Conservation (phyloP, 192 early-diverging fungal genomes). For the Coemansia sp. region DNA sequence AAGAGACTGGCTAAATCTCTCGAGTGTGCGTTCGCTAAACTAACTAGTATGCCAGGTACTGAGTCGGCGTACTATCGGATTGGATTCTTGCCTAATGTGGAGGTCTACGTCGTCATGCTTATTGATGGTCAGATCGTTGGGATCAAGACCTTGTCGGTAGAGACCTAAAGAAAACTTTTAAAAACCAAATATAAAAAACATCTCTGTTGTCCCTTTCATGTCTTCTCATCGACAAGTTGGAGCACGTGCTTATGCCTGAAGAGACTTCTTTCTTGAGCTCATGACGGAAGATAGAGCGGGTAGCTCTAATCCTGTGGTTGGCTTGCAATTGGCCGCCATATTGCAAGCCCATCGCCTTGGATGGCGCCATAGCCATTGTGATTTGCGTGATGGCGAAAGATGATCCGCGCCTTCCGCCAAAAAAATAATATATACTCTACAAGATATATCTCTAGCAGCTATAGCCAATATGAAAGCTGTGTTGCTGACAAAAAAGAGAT, state of each 20-base stretch:
- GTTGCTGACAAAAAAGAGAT: neutral
- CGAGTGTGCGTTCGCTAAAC: constrained; percentile 20
- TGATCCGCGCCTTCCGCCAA: neutral
- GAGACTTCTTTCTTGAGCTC: too few species aligned
- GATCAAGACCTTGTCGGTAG: constrained; percentile 50
- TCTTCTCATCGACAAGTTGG: neutral
- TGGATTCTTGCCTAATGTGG: constrained; percentile 44
- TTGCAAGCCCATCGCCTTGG: constrained; percentile 5
- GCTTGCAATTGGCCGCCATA: neutral
- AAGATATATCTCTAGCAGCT: neutral
- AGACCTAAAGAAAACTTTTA: constrained; percentile 17
- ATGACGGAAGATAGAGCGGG: neutral
- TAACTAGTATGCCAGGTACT: constrained; percentile 23
- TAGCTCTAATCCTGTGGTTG: neutral
- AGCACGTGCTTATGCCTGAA: neutral
- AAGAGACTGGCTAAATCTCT: constrained; percentile 35
- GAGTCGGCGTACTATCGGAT: constrained; percentile 42
- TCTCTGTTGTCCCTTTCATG: neutral
- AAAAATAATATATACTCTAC: neutral
- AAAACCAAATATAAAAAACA: neutral
- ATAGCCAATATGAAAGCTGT: neutral
- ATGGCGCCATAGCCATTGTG: constrained; percentile 41
- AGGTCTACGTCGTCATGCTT: constrained; percentile 55
- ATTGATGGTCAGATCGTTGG: constrained; percentile 51
- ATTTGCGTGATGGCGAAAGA: constrained; percentile 1